A percentile compares a stretch with the other conserved stretches of the same genome.
Evolutionary conservation across 2,329 filamentous ascomycete genomes (phyloP).

Genomic region (Teratosphaeria epicoccoides): DNA sequence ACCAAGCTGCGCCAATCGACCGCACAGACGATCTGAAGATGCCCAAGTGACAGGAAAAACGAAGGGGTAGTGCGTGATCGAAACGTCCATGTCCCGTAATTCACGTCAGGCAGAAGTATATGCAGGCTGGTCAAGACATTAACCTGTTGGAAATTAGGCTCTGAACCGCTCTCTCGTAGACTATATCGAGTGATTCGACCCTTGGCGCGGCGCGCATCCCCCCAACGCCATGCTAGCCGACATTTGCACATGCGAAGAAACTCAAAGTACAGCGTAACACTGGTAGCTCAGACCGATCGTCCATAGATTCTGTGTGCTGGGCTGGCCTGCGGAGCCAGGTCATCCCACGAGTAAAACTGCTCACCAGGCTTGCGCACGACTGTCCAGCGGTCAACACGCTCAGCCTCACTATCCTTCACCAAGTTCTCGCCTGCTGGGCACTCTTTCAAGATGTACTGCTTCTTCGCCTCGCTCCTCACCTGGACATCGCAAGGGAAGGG

Average conservation of each 20-base stretch:
- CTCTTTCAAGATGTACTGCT: slow-evolving; percentile 19
- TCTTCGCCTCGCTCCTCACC: slow-evolving; percentile 22
- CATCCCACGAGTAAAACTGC: background rate
- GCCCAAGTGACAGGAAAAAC: too few relatives aligned
- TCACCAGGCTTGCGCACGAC: background rate
- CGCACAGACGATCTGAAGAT: too few relatives aligned
- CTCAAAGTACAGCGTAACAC: background rate
- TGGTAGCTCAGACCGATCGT: background rate
- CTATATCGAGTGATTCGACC: background rate
- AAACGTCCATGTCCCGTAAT: too few relatives aligned
- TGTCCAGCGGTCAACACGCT: background rate
- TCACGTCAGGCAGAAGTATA: too few relatives aligned
- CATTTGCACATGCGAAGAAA: background rate
- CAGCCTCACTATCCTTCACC: slow-evolving; percentile 14
- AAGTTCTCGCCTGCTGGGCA: slow-evolving; percentile 16
- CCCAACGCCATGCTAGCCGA: background rate
- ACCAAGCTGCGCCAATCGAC: too few relatives aligned
- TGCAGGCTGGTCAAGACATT: too few relatives aligned
- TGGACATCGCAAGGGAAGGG: slow-evolving; percentile 22
- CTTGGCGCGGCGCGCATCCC: background rate
- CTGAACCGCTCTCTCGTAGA: background rate
- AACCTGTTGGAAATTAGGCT: background rate
- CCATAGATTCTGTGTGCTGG: background rate
- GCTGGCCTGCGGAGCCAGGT: background rate
- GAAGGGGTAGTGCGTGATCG: too few relatives aligned